A percentile compares a stretch with the other conserved stretches of the same genome.
Evolutionary conservation across 2,329 filamentous ascomycete species (phyloP).

Genomic region (Calonectria montana): DNA sequence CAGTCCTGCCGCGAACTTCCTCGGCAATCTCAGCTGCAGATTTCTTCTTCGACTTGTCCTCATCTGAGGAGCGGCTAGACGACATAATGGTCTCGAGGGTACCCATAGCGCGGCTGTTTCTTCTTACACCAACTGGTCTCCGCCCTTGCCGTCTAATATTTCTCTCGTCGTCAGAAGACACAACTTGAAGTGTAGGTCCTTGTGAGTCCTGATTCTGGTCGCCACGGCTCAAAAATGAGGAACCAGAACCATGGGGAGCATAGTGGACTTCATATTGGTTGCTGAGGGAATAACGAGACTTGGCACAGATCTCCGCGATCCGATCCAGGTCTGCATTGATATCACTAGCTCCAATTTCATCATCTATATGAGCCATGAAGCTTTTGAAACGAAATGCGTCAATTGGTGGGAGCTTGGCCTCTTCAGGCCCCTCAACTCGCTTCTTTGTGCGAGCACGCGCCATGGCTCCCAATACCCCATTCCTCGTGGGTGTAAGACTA

Average conservation of each 20-base stretch:
- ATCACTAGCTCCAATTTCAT: conserved; percentile 54
- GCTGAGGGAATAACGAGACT: conserved; percentile 72
- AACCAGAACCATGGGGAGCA: conserved; percentile 69
- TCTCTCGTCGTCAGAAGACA: conserved; percentile 68
- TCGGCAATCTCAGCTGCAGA: conserved; percentile 67
- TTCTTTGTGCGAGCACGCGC: conserved; percentile 56
- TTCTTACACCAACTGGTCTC: conserved; percentile 55
- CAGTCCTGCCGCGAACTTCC: conserved; percentile 62
- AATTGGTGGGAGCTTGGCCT: conserved; percentile 67
- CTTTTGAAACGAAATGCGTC: conserved; percentile 75
- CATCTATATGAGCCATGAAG: conserved; percentile 68
- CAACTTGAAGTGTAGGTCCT: conserved; percentile 68
- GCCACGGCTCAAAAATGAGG: conserved; percentile 55
- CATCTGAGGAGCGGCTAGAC: conserved; percentile 72
- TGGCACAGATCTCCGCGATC: conserved; percentile 75
- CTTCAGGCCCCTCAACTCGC: conserved; percentile 42
- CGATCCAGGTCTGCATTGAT: conserved; percentile 71
- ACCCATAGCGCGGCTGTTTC: conserved; percentile 67
- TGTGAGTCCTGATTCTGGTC: conserved; percentile 47
- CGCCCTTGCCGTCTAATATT: conserved; percentile 51
- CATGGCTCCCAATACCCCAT: conserved; percentile 57
- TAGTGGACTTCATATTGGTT: conserved; percentile 77
- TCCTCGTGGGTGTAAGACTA: conserved; percentile 46
- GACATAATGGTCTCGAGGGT: conserved; percentile 76
- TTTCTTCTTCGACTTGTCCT: conserved; percentile 70